These are phyloP conservation scores for Patellaria atrata DNA, from an alignment of 495 filamentous ascomycete species.

Conservation along the genomic window DNA sequence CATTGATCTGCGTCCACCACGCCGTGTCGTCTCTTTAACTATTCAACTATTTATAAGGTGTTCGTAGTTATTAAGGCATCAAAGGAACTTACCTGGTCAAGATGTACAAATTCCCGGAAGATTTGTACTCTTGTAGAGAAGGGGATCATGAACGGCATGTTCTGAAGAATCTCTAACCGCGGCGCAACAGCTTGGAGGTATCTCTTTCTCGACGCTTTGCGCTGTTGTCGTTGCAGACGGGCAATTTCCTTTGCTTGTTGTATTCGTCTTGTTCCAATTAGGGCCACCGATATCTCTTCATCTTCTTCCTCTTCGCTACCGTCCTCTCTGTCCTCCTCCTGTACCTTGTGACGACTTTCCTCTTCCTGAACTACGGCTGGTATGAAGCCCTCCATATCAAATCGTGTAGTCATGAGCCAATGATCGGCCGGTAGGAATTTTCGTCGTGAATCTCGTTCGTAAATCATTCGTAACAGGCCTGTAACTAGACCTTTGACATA, in stretches of 20 bases:
- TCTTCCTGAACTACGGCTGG: slow-evolving; percentile 77
- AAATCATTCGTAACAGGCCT: slow-evolving; percentile 72
- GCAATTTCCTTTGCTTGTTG: slow-evolving; percentile 39
- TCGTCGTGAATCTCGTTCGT: slow-evolving; percentile 84
- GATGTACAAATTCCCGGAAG: slow-evolving; percentile 76
- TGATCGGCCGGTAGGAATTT: slow-evolving; percentile 68
- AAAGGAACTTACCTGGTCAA: slow-evolving; percentile 52
- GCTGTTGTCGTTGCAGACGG: slow-evolving; percentile 43
- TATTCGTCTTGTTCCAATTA: slow-evolving; percentile 38
- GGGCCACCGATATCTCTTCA: slow-evolving; percentile 25
- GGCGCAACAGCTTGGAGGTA: slow-evolving; percentile 65
- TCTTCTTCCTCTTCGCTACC: slow-evolving; percentile 35
- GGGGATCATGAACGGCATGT: slow-evolving; percentile 95
- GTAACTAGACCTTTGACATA: slow-evolving; percentile 71
- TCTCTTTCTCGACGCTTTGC: slow-evolving; percentile 47
- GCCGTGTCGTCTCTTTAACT: slow-evolving; percentile 46
- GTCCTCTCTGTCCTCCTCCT: slow-evolving; percentile 34
- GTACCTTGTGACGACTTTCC: slow-evolving; percentile 55
- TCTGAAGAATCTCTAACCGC: slow-evolving; percentile 75
- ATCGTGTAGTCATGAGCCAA: slow-evolving; percentile 87
- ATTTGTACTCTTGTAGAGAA: slow-evolving; percentile 87
- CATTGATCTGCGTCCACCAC: slow-evolving; percentile 65
- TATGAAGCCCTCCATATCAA: slow-evolving; percentile 88
- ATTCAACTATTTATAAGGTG: too few relatives aligned
- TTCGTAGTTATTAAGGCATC: neutral